phyloP scores from a whole-genome alignment of 2,329 filamentous ascomycete genomes.

The Fusarium veterinarium region DNA sequence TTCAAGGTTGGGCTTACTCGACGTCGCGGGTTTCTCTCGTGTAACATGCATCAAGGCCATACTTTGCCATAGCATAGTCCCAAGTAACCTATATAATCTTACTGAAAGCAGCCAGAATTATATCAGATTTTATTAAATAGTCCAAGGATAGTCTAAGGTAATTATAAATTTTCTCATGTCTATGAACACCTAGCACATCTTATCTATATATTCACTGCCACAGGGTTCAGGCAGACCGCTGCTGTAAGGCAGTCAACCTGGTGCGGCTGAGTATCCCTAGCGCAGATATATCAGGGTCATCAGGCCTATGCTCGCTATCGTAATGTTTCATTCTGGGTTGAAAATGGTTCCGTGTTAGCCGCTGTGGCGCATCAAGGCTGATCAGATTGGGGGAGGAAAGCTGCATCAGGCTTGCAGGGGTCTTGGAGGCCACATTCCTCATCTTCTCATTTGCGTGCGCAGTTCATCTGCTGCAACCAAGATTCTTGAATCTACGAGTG shows the following conservation, averaged over 20 bases:
- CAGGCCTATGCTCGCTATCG: background rate
- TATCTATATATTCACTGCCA: background rate
- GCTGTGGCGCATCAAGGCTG: background rate
- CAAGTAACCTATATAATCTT: too few species aligned
- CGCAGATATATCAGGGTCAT: background rate
- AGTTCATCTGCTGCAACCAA: background rate
- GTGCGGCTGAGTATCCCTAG: background rate
- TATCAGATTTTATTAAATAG: too few species aligned
- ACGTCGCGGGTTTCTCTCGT: too few species aligned
- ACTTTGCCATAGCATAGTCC: too few species aligned
- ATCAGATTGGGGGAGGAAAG: background rate
- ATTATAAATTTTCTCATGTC: too few species aligned
- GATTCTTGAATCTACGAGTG: rapidly evolving
- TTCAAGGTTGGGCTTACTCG: too few species aligned
- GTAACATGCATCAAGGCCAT: too few species aligned
- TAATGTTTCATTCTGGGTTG: background rate
- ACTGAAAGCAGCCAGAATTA: too few species aligned
- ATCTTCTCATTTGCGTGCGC: background rate
- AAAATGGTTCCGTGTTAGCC: background rate
- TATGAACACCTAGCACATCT: too few species aligned
- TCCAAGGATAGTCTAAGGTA: too few species aligned
- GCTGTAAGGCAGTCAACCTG: background rate
- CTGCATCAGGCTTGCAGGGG: background rate
- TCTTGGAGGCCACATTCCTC: background rate
- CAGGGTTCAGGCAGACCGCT: background rate